phyloP scores from a whole-genome alignment of 192 early-diverging fungal genomes.

The Backusella parvicylindrica region DNA sequence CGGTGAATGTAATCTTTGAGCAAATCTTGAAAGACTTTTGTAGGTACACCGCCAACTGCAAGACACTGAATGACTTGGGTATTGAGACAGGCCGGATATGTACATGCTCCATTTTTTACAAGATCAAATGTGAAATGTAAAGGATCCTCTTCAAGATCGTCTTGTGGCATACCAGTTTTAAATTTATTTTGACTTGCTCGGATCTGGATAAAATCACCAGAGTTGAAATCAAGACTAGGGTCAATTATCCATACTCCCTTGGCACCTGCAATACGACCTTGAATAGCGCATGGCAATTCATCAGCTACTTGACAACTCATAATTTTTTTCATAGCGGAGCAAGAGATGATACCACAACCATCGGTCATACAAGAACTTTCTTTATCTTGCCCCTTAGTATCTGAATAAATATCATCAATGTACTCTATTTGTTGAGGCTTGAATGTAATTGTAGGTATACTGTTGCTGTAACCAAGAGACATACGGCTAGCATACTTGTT shows the following conservation, averaged over 20 bases:
- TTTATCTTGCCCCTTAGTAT: neutral
- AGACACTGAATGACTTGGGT: conserved; percentile 32
- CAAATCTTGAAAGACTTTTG: conserved; percentile 23
- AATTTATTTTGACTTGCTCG: conserved; percentile 32
- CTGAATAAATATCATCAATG: conserved; percentile 19
- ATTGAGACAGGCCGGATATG: conserved; percentile 24
- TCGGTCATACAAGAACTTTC: conserved; percentile 32
- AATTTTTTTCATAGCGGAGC: conserved; percentile 26
- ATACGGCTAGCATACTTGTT: conserved; percentile 32
- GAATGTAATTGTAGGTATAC: conserved; percentile 22
- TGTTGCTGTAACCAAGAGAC: conserved; percentile 31
- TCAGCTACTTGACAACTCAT: conserved; percentile 9
- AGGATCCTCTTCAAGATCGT: conserved; percentile 5
- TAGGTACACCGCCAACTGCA: conserved; percentile 19
- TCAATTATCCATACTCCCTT: conserved; percentile 35
- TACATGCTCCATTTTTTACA: conserved; percentile 8
- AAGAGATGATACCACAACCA: conserved; percentile 35
- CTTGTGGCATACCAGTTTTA: conserved; percentile 5
- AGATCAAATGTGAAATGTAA: conserved; percentile 32
- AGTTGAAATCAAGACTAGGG: conserved; percentile 5
- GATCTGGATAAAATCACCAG: conserved; percentile 25
- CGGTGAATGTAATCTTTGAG: conserved; percentile 25
- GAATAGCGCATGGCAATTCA: conserved; percentile 29
- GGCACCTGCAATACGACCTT: conserved; percentile 36
- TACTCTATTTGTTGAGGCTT: conserved; percentile 17